phyloP scores from a whole-genome alignment of 2,329 filamentous ascomycete species.

The Ophiostoma himal-ulmi region DNA sequence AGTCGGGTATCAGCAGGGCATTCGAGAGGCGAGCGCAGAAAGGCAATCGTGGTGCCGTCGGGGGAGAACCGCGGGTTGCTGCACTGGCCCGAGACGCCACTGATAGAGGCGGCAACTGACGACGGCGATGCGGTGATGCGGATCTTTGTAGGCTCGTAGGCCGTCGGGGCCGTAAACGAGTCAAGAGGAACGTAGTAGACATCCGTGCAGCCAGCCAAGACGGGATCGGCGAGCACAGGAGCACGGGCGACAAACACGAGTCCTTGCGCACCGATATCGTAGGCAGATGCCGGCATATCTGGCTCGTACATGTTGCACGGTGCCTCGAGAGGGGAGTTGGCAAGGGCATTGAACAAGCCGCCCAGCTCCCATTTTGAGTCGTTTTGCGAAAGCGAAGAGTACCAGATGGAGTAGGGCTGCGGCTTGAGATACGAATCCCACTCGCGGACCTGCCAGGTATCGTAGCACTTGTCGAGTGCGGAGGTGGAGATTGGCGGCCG shows the following conservation, averaged over 20 bases:
- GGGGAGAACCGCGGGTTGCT: conserved; percentile 35
- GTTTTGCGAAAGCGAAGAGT: conserved; percentile 24
- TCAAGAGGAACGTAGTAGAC: conserved; percentile 35
- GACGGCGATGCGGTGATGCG: background rate
- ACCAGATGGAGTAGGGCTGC: conserved; percentile 37
- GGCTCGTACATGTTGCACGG: conserved; percentile 30
- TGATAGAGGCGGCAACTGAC: background rate
- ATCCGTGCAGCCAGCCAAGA: conserved; percentile 24
- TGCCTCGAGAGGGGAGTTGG: conserved; percentile 31
- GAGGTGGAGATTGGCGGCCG: background rate
- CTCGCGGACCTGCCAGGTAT: conserved; percentile 33
- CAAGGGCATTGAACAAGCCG: conserved; percentile 34
- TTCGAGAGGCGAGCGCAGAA: conserved; percentile 30
- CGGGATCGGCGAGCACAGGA: conserved; percentile 23
- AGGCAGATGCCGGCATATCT: conserved; percentile 28
- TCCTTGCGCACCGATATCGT: conserved; percentile 34
- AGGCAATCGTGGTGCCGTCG: conserved; percentile 35
- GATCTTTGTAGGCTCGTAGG: conserved; percentile 25
- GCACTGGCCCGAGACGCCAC: background rate
- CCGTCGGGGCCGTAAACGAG: conserved; percentile 30
- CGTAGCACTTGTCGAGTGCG: conserved; percentile 27
- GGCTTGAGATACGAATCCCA: conserved; percentile 33
- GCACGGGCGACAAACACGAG: conserved; percentile 34
- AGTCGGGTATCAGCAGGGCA: conserved; percentile 31
- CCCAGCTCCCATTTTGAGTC: conserved; percentile 31